Percentiles rank a stretch among this genome's conserved stretches.
Conservation (phyloP, 176 grass and related monocot genomes). For the Musa acuminata region DNA sequence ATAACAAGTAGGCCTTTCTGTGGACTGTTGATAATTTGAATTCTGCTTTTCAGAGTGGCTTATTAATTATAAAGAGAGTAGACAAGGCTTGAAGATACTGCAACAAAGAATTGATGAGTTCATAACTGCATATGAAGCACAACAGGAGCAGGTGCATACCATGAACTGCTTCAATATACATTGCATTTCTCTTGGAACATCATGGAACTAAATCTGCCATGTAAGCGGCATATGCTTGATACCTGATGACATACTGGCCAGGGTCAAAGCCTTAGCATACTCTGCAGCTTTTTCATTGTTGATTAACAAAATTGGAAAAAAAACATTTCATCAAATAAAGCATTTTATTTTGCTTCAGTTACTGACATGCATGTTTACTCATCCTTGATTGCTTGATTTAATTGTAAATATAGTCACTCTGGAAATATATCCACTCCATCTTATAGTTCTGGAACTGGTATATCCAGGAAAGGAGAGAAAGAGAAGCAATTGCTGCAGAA, state of each 20-base stretch:
- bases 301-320: no score
- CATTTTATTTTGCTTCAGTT: no score
- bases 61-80: slow-evolving; percentile 59
- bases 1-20: background rate
- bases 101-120: slow-evolving; percentile 90
- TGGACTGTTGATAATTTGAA: background rate
- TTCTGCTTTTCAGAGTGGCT: slow-evolving; percentile 59
- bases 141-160: slow-evolving; percentile 58
- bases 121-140: slow-evolving; percentile 65
- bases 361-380: no score
- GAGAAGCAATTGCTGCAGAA: slow-evolving; percentile 51
- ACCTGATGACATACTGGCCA: background rate
- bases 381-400: background rate
- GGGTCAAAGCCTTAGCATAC: no score
- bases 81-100: slow-evolving; percentile 56
- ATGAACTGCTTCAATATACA: background rate
- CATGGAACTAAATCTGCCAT: background rate
- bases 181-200: background rate
- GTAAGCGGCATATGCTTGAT: background rate
- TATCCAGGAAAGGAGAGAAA: slow-evolving; percentile 83
- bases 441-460: slow-evolving; percentile 17
- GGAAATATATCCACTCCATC: background rate
- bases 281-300: no score
- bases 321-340: no score
- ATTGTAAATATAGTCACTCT: background rate